Evolutionary conservation across 2,329 filamentous ascomycete genomes (phyloP), one percentile per base, ranked within the genome.

Genomic region (Immersiporthe knoxdaviesiana): DNA sequence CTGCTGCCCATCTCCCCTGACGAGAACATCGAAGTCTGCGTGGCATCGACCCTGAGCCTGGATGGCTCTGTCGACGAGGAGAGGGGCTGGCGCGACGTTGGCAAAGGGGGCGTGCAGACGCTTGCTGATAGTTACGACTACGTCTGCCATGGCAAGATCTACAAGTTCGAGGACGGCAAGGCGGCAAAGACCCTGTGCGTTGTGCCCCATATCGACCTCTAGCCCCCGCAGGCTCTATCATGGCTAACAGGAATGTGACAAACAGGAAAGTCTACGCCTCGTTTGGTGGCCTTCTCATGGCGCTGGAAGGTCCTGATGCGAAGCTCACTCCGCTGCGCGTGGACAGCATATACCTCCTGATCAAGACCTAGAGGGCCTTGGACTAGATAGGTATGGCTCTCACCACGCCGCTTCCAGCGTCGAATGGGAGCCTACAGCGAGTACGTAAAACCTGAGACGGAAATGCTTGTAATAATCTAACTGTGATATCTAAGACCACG

Each of bases 221-320:
- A 16, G 35, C n/a, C n/a, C 30, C 50, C 24, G 12, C 5, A 52
- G 24, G 41, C 3, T n/a, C 61, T 35, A 35, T 27, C 39, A 14
- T 5, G 35, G 3, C 66, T 72, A 41, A 63, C 70, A 58, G 16
- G 52, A 21, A 62, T 58, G 27, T 16, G 37, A 16, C 52, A 21
- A 71, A 73, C 74, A 98, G 95, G 79, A 97, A 97, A 79, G 93
- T 94, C 37, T 99, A 95, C 81, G 87, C 97, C 74, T 97, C 94
- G 1, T 99, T 97, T 76, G 96, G 96, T 62, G 96, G 96, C 10
- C 84, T 99, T 73, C 82, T 99, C 76, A 90, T 98, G 82, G 93
- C 91, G 75, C 86, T 99, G 68, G 92, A 97, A 76, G 96, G 97
- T 7, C 96, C 96, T 2, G 96, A 97, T 81, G 97, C 96, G 85